Evolutionary conservation across 345 rosid species (phyloP), one percentile per base, ranked within the genome.

Genomic region (Luvunga scandens): DNA sequence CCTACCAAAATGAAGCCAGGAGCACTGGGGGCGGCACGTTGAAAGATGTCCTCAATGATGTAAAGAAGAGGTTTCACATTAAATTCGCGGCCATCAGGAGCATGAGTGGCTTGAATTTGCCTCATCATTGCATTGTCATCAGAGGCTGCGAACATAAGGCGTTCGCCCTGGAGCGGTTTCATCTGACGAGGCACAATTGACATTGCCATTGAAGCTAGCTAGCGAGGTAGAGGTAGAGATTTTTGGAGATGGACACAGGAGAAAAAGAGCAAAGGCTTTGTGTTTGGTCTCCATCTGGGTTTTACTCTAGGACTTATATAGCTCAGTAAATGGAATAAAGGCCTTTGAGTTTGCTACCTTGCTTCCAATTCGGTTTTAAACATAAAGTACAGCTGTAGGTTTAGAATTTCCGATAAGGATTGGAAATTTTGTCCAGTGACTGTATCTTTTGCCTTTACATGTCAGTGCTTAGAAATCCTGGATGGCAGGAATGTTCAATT

Each of bases 31-130:
- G 69, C 30, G 61, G 92, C 86, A 7, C 83, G 89, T 50, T 59
- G 77, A 71, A 90, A 85, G 25, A 90, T 86, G 71, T 86, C 92
- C 77, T 89, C 90, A 33, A 86, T 81, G 38, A 90, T 50, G 31
- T 75, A 73, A 22, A 92, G 89, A 75, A 90, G 67, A 30, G 88
- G 85, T 55, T 71, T 81, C 24, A 87, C 88, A 30, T 57, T 69
- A 33, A 90, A 68, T 31, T 84, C 89, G 9, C 87, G 80, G 75
- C 84, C 91, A 78, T 86, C 90, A 21, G 93, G 91, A 30, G 87
- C 79, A 77, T 90, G 93, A n/a, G 90, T 90, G 75, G 87, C 84
- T 81, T 79, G 82, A 28, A 90, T 75, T 78, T 89, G 91, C 85
- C 79, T 92, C 85, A 85, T 63, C 86, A 89, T 87, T 22, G 72